Evolutionary conservation across 1,284 basidiomycete genomes (phyloP), one percentile per base, ranked within the genome.

Genomic region (Malassezia equina): DNA sequence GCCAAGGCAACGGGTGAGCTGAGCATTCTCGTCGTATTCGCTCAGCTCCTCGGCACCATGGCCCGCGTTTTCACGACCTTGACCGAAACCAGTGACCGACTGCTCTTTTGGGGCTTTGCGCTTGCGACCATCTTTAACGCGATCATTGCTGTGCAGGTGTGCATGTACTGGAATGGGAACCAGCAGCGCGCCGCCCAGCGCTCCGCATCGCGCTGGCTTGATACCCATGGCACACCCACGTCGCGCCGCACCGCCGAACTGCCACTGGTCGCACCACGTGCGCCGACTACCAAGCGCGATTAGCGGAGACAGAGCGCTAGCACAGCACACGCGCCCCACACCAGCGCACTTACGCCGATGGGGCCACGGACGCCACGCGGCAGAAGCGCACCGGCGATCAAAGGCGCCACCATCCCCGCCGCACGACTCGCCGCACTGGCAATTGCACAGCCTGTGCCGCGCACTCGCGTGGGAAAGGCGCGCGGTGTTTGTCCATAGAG

Each of bases 71-170:
- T 67, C 45, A 74, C 71, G n/a, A 74, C 71, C 7, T 57, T 66
- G 50, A 71, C 70, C 21, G 71, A 74, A 61, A 74, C 71, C n/a
- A 56, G 61, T 47, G 71, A 74, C 60, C 60, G 55, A 48, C 61
- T 74, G 43, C 53, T 74, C 24, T 65, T 72, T 42, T 71, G 61
- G 51, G 71, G 71, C 4, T 74, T 74, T 51, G 66, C 64, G 12
- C 60, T 73, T 15, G 71, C 71, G 0, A 68, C 69, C 28, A 52
- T 71, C n/a, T 73, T 74, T 51, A 74, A 74, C 42, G 63, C 68
- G 2, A 58, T 62, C n/a, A 71, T 72, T 25, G 66, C 67, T 5
- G 66, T 59, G 7, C 69, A 73, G 55, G 67, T 71, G 28, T 34
- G 65, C 8, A 55, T 64, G 51, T 72, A 73, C 56, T 73, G 71